Conservation (phyloP, 2,329 filamentous ascomycete genomes). For the Aspergillus ibericus region DNA sequence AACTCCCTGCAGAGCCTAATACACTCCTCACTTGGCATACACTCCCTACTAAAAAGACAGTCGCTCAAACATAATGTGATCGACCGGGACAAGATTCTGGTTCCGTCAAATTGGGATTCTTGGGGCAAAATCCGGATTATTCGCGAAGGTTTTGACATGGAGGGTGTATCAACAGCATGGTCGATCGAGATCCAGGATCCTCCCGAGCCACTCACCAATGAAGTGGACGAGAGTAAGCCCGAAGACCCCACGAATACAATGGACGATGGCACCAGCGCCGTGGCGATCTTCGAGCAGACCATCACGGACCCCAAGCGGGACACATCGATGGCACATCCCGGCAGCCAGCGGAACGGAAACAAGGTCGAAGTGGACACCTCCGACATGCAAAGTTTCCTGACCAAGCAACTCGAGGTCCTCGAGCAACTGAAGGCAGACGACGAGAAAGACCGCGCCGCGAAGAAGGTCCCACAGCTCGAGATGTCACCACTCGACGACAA, state of each 20-base stretch:
- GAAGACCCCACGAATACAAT: conserved; percentile 17
- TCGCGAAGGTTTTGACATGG: conserved; percentile 87
- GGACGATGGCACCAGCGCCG: conserved; percentile 57
- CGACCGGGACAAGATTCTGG: conserved; percentile 88
- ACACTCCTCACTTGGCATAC: conserved; percentile 83
- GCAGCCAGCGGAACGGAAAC: conserved; percentile 44
- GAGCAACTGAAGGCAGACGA: conserved; percentile 64
- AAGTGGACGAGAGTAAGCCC: conserved; percentile 27
- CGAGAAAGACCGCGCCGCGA: conserved; percentile 42
- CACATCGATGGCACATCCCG: conserved; percentile 55
- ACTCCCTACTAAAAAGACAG: conserved; percentile 75
- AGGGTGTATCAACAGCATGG: conserved; percentile 82
- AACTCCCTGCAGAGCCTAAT: conserved; percentile 77
- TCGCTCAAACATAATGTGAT: conserved; percentile 87
- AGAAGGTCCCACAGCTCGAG: conserved; percentile 36
- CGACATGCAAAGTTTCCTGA: conserved; percentile 76
- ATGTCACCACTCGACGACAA: conserved; percentile 40
- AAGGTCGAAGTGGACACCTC: conserved; percentile 63
- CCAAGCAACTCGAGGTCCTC: conserved; percentile 71
- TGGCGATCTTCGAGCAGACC: conserved; percentile 73
- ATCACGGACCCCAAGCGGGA: conserved; percentile 73
- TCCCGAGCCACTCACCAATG: conserved; percentile 32
- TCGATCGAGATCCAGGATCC: conserved; percentile 72
- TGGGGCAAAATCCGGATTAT: conserved; percentile 96
- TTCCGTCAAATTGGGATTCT: conserved; percentile 97